Evolutionary conservation across 1,284 basidiomycete species (phyloP), one percentile per base, ranked within the genome.

Genomic region (Leccinum griseonigrum): DNA sequence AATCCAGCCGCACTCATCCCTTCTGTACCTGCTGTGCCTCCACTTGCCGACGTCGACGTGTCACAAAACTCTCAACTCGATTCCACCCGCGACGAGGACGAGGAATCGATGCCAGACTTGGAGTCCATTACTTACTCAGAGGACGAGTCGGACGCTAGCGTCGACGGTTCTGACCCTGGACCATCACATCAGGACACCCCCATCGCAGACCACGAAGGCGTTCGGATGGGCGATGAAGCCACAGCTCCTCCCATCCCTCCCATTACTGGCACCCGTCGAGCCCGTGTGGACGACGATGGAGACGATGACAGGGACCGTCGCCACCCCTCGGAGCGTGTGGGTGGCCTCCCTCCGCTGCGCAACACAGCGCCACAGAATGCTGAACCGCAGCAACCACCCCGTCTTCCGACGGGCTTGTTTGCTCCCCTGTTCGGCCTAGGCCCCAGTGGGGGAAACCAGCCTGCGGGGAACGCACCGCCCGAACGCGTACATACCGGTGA

Each of bases 251-350:
- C 65, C 11, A 55, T 71, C 7, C 69, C 69, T 57, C 69, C 71
- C 16, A 56, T 68, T 32, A 55, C 68, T 26, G 70, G 74, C 29
- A 70, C 68, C 18, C 81, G 83, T 31, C 79, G 84, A 18, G 76
- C 80, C 31, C 74, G 84, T 36, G 81, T 83, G 4, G 81, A 84
- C 13, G 82, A 84, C 58, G 85, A 85, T 60, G 75, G 78, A 16
- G 84, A 86, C 66, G 76, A 78, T 7, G 83, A 81, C 13, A 74
- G 85, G 51, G 84, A 86, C 69, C 78, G 83, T 56, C 77, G 85
- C 62, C 84, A 85, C 66, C 84, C 85, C n/a, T 82, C 81, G n/a
- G 76, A 83, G 67, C 79, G 84, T 50, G 70, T 73, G 48, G 67
- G 66, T 57, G 58, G 58, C 36, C 58, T 57, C 29, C 34, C 65